Conservation (phyloP, 768 basidiomycete genomes). For the Tricholoma terreum region DNA sequence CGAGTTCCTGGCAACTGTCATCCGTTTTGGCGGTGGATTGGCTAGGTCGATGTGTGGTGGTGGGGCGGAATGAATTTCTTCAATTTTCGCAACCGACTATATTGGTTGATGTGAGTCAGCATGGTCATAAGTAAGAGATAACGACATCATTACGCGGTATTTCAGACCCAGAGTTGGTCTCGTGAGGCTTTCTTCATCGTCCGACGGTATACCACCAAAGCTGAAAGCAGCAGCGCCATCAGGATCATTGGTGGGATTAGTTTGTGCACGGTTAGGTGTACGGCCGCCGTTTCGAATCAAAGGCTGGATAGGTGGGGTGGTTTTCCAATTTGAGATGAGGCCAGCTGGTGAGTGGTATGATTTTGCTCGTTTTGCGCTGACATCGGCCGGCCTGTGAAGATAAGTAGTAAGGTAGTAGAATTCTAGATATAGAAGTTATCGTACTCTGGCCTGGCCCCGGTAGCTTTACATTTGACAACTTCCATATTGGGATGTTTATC, state of each 20-base stretch:
- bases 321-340: neutral
- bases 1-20: neutral
- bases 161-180: neutral
- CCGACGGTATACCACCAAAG: neutral
- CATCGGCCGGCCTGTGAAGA: neutral
- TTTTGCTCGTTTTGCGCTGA: neutral
- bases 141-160: neutral
- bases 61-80: neutral
- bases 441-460: neutral
- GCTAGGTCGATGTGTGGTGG: neutral
- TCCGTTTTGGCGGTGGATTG: neutral
- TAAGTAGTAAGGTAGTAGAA: neutral
- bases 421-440: neutral
- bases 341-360: neutral
- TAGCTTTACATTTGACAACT: neutral
- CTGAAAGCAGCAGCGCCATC: neutral
- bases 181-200: neutral
- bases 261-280: neutral
- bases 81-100: slow-evolving; percentile 1
- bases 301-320: neutral
- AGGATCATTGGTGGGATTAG: neutral
- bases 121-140: too few relatives aligned
- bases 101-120: neutral
- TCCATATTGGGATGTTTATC: neutral
- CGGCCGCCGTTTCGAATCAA: too few relatives aligned